A percentile compares a stretch with the other conserved stretches of the same genome.
These are phyloP conservation scores for Paecilomyces formosus DNA, from an alignment of 2,329 filamentous ascomycete species.

Conservation along the genomic window DNA sequence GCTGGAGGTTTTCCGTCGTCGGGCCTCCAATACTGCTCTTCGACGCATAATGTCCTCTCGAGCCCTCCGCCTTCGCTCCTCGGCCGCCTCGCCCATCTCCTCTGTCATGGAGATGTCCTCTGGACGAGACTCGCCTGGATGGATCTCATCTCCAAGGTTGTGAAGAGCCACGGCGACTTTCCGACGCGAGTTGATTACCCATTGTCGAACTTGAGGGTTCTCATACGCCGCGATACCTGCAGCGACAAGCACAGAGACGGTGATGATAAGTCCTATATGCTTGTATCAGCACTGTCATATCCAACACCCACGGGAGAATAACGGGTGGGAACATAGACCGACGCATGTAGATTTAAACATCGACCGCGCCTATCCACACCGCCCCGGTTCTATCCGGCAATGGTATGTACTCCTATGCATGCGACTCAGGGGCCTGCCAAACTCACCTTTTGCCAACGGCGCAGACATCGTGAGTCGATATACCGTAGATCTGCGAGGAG, in stretches of 20 bases:
- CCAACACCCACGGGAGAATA: neutral
- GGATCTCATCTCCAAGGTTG: conserved; percentile 53
- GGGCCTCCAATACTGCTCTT: conserved; percentile 32
- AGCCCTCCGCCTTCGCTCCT: conserved; percentile 36
- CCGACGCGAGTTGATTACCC: conserved; percentile 54
- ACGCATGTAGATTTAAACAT: conserved; percentile 17
- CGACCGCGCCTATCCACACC: conserved; percentile 13
- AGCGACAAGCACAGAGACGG: conserved; percentile 53
- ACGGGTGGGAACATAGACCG: neutral
- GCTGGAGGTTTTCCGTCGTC: conserved; percentile 17
- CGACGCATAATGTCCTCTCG: conserved; percentile 40
- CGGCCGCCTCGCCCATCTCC: conserved; percentile 35
- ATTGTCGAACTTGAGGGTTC: conserved; percentile 55
- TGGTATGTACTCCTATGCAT: neutral
- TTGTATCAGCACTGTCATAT: conserved; percentile 9
- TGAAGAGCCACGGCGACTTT: conserved; percentile 55
- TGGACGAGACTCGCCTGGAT: conserved; percentile 34
- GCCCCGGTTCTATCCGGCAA: conserved; percentile 11
- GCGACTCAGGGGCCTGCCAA: neutral
- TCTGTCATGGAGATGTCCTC: conserved; percentile 43
- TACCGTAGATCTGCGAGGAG: neutral
- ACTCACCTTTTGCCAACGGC: conserved; percentile 42
- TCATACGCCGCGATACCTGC: conserved; percentile 58
- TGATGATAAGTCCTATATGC: conserved; percentile 52
- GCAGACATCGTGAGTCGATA: conserved; percentile 31